These are phyloP conservation scores for Aureobasidium sp. DNA, from an alignment of 2,329 filamentous ascomycete genomes.

Conservation along the genomic window DNA sequence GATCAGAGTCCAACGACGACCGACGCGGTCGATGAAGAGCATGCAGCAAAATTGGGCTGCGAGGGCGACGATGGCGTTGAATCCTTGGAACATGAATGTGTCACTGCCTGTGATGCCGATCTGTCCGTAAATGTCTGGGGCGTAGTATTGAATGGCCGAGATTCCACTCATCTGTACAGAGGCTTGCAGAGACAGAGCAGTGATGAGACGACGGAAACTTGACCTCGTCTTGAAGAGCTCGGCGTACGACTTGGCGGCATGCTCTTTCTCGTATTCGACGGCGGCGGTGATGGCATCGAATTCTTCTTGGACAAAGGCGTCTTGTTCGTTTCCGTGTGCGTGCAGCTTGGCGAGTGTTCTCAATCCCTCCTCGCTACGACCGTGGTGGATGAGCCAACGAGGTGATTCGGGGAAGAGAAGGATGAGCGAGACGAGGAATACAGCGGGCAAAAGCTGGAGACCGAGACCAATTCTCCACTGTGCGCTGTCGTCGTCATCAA, in stretches of 20 bases:
- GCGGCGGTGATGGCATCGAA: conserved; percentile 20
- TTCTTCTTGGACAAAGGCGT: conserved; percentile 20
- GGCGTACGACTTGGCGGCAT: conserved; percentile 16
- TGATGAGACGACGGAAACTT: conserved; percentile 21
- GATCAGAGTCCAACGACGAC: conserved; percentile 19
- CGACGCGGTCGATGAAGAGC: conserved; percentile 19
- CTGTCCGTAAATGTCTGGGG: conserved; percentile 20
- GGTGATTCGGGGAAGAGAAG: conserved; percentile 36
- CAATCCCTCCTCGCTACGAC: conserved; percentile 30
- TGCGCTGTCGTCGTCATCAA: conserved; percentile 15
- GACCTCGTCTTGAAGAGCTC: conserved; percentile 20
- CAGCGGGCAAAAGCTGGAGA: conserved; percentile 17
- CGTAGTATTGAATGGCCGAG: conserved; percentile 24
- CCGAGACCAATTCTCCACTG: conserved; percentile 21
- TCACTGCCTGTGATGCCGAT: conserved; percentile 17
- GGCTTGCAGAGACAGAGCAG: conserved; percentile 22
- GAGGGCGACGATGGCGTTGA: conserved; percentile 43
- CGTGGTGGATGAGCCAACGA: conserved; percentile 35
- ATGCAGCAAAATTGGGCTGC: conserved; percentile 47
- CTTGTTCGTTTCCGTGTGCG: conserved; percentile 19
- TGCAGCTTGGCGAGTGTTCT: conserved; percentile 19
- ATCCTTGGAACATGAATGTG: conserved; percentile 18
- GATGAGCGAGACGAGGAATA: conserved; percentile 20
- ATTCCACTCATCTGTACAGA: conserved; percentile 24
- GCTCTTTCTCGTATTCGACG: conserved; percentile 19